A percentile compares a stretch with the other conserved stretches of the same genome.
These are phyloP conservation scores for Phytophthora pisi DNA, from an alignment of 352 stramenopile genomes.

Conservation along the genomic window DNA sequence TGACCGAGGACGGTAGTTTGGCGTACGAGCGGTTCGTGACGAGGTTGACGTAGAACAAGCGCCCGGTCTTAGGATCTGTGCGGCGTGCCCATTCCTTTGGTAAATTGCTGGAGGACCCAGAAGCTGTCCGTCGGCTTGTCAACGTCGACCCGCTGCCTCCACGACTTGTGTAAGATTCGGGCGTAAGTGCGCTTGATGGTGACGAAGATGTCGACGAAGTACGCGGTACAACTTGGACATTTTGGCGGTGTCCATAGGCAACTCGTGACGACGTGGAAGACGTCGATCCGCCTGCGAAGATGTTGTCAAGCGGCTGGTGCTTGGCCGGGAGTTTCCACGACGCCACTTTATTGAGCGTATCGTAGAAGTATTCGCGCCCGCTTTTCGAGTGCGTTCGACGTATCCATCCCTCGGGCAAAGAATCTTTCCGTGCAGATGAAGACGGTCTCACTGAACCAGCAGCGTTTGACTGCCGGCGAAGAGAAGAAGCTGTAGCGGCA, in stretches of 20 bases:
- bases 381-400: conserved; percentile 76
- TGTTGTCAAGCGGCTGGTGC: conserved; percentile 56
- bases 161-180: conserved; percentile 37
- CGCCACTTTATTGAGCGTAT: conserved; percentile 71
- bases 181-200: conserved; percentile 46
- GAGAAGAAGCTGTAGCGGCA: conserved; percentile 30
- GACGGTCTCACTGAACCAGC: conserved; percentile 18
- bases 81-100: conserved; percentile 83
- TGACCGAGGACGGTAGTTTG: conserved; percentile 77
- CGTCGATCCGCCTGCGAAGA: conserved; percentile 42
- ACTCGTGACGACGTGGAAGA: conserved; percentile 23
- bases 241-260: conserved; percentile 20
- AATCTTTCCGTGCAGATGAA: conserved; percentile 45
- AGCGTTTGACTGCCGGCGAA: conserved; percentile 21
- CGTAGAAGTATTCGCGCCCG: conserved; percentile 77
- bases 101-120: conserved; percentile 40
- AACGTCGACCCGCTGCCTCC: conserved; percentile 23
- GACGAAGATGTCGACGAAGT: conserved; percentile 40
- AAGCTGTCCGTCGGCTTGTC: conserved; percentile 35
- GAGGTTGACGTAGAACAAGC: conserved; percentile 85
- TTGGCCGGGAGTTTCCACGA: conserved; percentile 76
- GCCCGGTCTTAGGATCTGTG: conserved; percentile 78
- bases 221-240: conserved; percentile 19
- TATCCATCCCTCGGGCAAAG: conserved; percentile 72
- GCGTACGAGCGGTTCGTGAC: conserved; percentile 85